A percentile compares a stretch with the other conserved stretches of the same genome.
Evolutionary conservation across 2,329 filamentous ascomycete species (phyloP).

Genomic region (Laburnicola sp.): DNA sequence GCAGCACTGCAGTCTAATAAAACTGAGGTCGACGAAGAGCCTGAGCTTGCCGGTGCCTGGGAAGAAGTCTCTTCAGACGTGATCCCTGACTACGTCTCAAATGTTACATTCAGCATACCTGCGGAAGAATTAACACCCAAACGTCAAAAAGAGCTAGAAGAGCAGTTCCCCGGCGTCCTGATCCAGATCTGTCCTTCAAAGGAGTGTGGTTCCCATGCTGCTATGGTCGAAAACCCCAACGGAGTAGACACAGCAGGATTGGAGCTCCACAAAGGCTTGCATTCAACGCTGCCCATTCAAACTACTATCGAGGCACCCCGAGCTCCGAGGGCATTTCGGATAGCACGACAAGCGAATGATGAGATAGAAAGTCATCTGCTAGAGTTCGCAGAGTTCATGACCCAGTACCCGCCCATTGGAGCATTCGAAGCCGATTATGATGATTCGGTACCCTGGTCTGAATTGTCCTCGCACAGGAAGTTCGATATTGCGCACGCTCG

Average conservation of each 20-base stretch:
- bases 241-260: conserved; percentile 13
- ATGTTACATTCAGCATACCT: conserved; percentile 4
- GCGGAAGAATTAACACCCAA: conserved; percentile 5
- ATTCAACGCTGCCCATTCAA: conserved; percentile 11
- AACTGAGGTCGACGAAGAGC: too few species aligned
- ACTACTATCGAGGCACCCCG: neutral
- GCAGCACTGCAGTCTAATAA: too few species aligned
- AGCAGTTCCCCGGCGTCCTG: conserved; percentile 6
- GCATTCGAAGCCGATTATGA: neutral
- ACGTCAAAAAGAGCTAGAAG: conserved; percentile 2
- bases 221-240: conserved; percentile 3
- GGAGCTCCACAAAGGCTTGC: conserved; percentile 10
- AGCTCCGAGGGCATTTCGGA: conserved; percentile 2
- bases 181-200: neutral
- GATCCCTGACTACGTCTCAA: neutral
- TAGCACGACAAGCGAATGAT: neutral
- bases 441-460: neutral
- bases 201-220: neutral
- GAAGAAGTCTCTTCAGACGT: neutral
- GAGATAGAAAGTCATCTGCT: conserved; percentile 5
- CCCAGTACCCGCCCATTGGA: conserved; percentile 5
- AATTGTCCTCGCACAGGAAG: conserved; percentile 4
- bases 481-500: conserved; percentile 15
- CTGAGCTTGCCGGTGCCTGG: neutral
- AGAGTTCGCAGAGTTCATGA: conserved; percentile 10